A percentile compares a stretch with the other conserved stretches of the same genome.
These are phyloP conservation scores for Noccaea bulbosa DNA, from an alignment of 345 rosid genomes.

Conservation along the genomic window DNA sequence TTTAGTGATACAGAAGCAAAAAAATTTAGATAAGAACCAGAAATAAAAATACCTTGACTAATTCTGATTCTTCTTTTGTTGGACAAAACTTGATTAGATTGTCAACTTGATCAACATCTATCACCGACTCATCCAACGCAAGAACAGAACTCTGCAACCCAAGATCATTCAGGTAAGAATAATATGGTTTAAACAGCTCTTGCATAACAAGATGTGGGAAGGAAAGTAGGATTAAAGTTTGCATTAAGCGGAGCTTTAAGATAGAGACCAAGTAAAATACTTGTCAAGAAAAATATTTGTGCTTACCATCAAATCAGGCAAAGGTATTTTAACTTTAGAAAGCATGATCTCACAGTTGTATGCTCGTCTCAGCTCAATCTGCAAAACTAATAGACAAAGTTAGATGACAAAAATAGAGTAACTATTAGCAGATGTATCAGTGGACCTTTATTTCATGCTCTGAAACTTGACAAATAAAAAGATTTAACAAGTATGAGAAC, in stretches of 20 bases:
- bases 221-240: background rate
- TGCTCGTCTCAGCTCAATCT: conserved; percentile 85
- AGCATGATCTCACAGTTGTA: conserved; percentile 91
- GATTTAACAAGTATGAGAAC: conserved; percentile 9
- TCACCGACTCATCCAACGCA: conserved; percentile 71
- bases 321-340: conserved; percentile 78
- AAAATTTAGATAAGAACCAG: conserved; percentile 11
- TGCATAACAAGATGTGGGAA: conserved; percentile 21
- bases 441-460: conserved; percentile 24
- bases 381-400: conserved; percentile 48
- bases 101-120: conserved; percentile 85
- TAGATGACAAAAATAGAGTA: conserved; percentile 38
- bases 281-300: conserved; percentile 2
- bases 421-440: conserved; percentile 12
- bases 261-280: conserved; percentile 14
- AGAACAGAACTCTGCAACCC: conserved; percentile 70
- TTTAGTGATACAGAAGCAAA: conserved; percentile 9
- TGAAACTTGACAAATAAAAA: conserved; percentile 7
- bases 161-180: conserved; percentile 32
- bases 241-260: background rate
- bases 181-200: conserved; percentile 33
- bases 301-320: conserved; percentile 77
- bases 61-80: conserved; percentile 80
- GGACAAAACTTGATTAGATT: conserved; percentile 85
- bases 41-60: conserved; percentile 58